Base-by-base conservation (phyloP, 2,329 filamentous ascomycete species). In the Fusarium fujikuroi region DNA sequence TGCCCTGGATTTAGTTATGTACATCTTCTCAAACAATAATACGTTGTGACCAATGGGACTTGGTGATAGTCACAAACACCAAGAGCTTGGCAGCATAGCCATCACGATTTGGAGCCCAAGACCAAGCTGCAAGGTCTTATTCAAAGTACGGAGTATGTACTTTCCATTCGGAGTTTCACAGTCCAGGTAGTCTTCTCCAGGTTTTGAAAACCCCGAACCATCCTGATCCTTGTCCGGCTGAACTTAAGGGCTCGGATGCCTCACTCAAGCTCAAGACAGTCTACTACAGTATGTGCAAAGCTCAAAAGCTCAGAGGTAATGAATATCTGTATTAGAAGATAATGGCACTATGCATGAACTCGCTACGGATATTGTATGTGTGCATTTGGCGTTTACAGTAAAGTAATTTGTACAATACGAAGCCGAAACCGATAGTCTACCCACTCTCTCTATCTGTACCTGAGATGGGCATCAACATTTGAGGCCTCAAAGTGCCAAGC, bases 141-240 rank as follows among this genome's bases (percentile, higher is more conserved):
- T 49, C 36, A 42, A 63, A 63, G 44, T 60, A 50, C 36, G 46
- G 56, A 63, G 44, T 60, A 50, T 53, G 19, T 47, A 47, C 52
- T 44, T 43, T 43, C 25, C 28, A 56, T 16, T 71, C 43, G 40
- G 15, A 40, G 32, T 56, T 53, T 53, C n/a, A 40, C 34, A 62
- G 40, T 47, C 54, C 39, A 19, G 44, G 54, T 40, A 50, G 52
- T 43, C 57, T 71, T 67, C 70, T 73, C 70, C 66, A 60, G 71
- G 42, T 68, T 74, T 60, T 54, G 47, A 74, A 30, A 56, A 62
- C 47, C 66, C 61, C 57, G 57, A 54, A 37, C 39, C 50, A 40
- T 34, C 16, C 12, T 63, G 36, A 64, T 42, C 66, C 66, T 52
- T 63, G 66, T 64, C 66, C 44, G 44, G 66, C 66, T 69, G 65